Evolutionary conservation across 768 basidiomycete species (phyloP).

Genomic region (Leccinum aurantiacum): DNA sequence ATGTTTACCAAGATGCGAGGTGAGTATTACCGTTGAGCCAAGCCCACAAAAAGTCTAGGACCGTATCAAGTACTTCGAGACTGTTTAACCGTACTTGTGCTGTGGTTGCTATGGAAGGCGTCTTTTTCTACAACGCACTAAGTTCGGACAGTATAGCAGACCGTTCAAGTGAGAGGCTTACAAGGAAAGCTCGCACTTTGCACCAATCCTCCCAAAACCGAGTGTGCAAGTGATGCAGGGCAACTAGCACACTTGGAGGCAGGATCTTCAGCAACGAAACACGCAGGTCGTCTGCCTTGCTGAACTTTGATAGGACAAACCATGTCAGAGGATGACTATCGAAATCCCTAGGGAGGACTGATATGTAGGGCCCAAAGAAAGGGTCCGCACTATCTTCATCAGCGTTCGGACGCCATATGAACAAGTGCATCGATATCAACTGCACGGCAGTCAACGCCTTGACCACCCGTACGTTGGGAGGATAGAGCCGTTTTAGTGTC

Average conservation of each 20-base stretch:
- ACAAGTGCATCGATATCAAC: conserved; percentile 77
- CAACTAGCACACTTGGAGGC: conserved; percentile 45
- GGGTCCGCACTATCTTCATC: conserved; percentile 48
- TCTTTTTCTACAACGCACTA: conserved; percentile 8
- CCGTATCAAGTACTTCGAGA: conserved; percentile 8
- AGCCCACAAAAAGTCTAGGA: conserved; percentile 71
- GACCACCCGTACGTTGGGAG: conserved; percentile 25
- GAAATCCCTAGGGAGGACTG: conserved; percentile 72
- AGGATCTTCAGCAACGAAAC: conserved; percentile 41
- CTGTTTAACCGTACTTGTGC: not conserved
- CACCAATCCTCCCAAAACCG: conserved; percentile 64
- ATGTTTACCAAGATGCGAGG: conserved; percentile 5
- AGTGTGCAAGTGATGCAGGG: conserved; percentile 42
- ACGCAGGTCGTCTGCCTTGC: conserved; percentile 16
- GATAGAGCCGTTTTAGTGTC: conserved; percentile 65
- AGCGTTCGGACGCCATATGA: conserved; percentile 57
- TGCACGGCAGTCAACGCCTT: conserved; percentile 61
- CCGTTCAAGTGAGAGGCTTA: conserved; percentile 31
- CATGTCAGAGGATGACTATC: conserved; percentile 81
- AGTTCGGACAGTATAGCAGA: not conserved
- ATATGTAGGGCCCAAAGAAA: conserved; percentile 74
- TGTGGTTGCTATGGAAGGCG: not conserved
- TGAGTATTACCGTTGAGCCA: conserved; percentile 78
- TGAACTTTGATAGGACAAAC: conserved; percentile 40
- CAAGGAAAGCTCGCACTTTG: conserved; percentile 50